Evolutionary conservation across 345 rosid genomes (phyloP).

Genomic region (Brassica cretica): DNA sequence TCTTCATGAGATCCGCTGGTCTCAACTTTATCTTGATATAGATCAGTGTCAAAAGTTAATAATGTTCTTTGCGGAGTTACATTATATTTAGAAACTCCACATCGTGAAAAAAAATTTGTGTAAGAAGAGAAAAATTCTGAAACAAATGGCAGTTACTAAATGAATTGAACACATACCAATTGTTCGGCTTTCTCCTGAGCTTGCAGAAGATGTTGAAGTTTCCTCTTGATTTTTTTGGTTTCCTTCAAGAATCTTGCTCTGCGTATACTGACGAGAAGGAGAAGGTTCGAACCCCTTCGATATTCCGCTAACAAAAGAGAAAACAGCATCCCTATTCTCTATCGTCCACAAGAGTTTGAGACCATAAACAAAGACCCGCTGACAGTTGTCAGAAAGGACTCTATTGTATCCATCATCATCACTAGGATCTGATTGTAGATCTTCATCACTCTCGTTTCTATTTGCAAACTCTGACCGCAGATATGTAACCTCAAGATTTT

Average conservation of each 20-base stretch:
- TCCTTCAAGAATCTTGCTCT: slow-evolving; percentile 75
- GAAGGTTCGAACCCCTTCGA: slow-evolving; percentile 90
- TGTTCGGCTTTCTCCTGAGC: slow-evolving; percentile 37
- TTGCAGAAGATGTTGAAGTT: slow-evolving; percentile 40
- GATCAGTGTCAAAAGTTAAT: slow-evolving; percentile 22
- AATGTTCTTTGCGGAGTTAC: not conserved
- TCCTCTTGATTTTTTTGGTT: slow-evolving; percentile 54
- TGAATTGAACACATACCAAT: slow-evolving; percentile 43
- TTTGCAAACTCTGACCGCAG: slow-evolving; percentile 94
- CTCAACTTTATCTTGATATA: slow-evolving; percentile 52
- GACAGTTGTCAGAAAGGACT: slow-evolving; percentile 90
- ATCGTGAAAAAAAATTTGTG: too few species aligned
- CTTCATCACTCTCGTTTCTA: slow-evolving; percentile 95
- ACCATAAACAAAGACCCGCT: slow-evolving; percentile 84
- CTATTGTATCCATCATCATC: slow-evolving; percentile 97
- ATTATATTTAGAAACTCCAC: not conserved
- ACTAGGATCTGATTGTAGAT: slow-evolving; percentile 51
- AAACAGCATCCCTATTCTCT: slow-evolving; percentile 88
- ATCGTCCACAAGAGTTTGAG: slow-evolving; percentile 90
- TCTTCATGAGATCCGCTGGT: slow-evolving; percentile 68
- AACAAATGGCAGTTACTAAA: not conserved
- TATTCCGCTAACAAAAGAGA: slow-evolving; percentile 90
- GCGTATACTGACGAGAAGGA: slow-evolving; percentile 84
- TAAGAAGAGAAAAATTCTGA: too few species aligned
- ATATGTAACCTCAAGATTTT: slow-evolving; percentile 84